Evolutionary conservation across 352 stramenopile species (phyloP), one percentile per base, ranked within the genome.

Genomic region (Phytophthora litchii): DNA sequence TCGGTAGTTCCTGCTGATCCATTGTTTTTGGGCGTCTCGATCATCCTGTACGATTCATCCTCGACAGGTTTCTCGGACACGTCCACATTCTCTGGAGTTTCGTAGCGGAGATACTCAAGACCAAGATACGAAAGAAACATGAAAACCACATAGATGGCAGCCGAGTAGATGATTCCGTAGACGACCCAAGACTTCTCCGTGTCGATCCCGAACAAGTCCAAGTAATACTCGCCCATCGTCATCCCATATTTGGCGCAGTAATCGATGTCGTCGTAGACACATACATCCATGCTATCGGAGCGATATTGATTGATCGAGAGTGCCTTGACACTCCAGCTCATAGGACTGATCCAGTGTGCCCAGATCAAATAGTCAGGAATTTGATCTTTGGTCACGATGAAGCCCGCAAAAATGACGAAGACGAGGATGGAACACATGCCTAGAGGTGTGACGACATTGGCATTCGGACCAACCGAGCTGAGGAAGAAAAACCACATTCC

Each of bases 291-390:
- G 4, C 54, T 23, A 17, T 35, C 42, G 0, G 54, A 49, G 32
- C 60, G 17, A 38, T 72, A 81, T 38, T 81, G 56, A 42, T 67
- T 74, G 47, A 80, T 60, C 4, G 60, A 57, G 9, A 81, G 37
- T 9, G 57, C 57, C 10, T 71, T 71, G 7, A 70, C 37, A 13
- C 42, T 57, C 74, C 74, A 86, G 7, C 57, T 40, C 31, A 86
- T 65, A 1, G 76, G 78, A 31, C 76, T 79, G 23, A 83, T 57
- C 59, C 66, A 85, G 60, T 83, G 82, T 2, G 73, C 27, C 78
- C 78, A 86, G 10, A 71, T 67, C 25, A 70, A 72, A n/a, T 56
- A 66, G 14, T 67, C 50, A 3, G 74, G 76, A 13, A 86, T 78
- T 11, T 67, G 35, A 21, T 78, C 41, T 12, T 65, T 60, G 5